A percentile compares a stretch with the other conserved stretches of the same genome.
Conservation (phyloP, 2,329 filamentous ascomycete species). For the Aschersonia sp. region DNA sequence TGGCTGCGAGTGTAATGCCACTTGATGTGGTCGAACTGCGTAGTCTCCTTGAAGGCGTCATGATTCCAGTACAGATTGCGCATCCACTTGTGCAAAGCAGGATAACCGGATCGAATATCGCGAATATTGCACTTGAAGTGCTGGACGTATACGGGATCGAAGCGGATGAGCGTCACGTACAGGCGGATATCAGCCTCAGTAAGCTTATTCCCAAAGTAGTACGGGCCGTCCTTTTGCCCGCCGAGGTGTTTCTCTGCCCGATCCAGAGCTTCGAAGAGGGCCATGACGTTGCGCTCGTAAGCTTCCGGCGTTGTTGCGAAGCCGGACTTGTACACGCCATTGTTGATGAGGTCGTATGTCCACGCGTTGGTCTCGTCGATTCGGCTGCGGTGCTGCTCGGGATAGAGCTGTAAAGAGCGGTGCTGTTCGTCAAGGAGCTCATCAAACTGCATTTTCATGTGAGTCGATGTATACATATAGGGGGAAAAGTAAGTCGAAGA, state of each 20-base stretch:
- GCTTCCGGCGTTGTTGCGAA: constrained; percentile 75
- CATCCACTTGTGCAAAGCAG: constrained; percentile 67
- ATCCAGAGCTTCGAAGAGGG: constrained; percentile 66
- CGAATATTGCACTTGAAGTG: constrained; percentile 80
- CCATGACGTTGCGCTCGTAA: constrained; percentile 58
- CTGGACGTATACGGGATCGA: constrained; percentile 72
- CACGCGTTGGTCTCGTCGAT: constrained; percentile 72
- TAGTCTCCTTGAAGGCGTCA: constrained; percentile 65
- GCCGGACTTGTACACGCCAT: constrained; percentile 61
- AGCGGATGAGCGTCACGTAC: constrained; percentile 55
- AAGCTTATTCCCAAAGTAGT: constrained; percentile 57
- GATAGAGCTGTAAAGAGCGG: constrained; percentile 51
- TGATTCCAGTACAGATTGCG: constrained; percentile 72
- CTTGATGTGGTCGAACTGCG: constrained; percentile 93
- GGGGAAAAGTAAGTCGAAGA: no score
- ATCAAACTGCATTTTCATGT: constrained; percentile 43
- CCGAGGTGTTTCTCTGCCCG: constrained; percentile 56
- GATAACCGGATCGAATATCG: constrained; percentile 75
- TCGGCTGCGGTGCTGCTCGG: constrained; percentile 40
- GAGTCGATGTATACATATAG: no score
- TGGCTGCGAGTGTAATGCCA: constrained; percentile 50
- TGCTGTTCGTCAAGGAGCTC: constrained; percentile 45
- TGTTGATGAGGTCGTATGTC: constrained; percentile 64
- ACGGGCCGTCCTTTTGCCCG: constrained; percentile 37
- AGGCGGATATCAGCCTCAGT: constrained; percentile 76